Percentiles rank a stretch among this genome's conserved stretches.
Conservation (phyloP, 2,329 filamentous ascomycete genomes). For the Trichoderma guizhouense region DNA sequence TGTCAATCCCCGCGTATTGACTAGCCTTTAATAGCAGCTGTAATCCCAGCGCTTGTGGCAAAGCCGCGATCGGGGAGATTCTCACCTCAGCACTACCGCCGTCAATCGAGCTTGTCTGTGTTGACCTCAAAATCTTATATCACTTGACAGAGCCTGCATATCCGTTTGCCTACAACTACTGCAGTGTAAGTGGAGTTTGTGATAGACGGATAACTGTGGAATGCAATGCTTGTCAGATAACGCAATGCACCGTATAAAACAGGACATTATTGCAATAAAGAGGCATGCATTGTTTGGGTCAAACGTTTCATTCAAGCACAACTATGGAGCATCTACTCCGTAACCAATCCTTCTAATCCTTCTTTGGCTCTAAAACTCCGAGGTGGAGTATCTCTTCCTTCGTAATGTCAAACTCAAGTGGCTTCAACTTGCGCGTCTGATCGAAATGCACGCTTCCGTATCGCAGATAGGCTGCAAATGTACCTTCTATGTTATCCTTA, state of each 20-base stretch:
- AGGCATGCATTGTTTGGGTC: not conserved
- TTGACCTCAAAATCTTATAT: not conserved
- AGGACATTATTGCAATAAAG: not conserved
- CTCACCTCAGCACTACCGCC: not conserved
- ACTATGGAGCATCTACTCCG: not conserved
- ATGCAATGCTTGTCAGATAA: not conserved
- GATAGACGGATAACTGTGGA: not conserved
- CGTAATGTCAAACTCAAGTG: not conserved
- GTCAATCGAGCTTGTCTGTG: not conserved
- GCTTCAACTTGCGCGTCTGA: slow-evolving; percentile 29
- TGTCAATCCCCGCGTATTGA: not conserved
- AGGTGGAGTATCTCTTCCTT: not conserved
- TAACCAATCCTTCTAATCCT: not conserved
- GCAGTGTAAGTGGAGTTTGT: not conserved
- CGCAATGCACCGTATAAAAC: not conserved
- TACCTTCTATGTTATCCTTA: slow-evolving; percentile 31
- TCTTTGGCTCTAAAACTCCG: not conserved
- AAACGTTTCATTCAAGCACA: not conserved
- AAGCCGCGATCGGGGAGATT: not conserved
- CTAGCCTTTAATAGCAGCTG: not conserved
- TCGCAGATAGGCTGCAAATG: slow-evolving; percentile 36
- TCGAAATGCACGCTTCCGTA: slow-evolving; percentile 35
- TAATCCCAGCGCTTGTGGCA: not conserved
- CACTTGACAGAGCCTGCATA: not conserved
- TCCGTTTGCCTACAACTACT: not conserved